Base-by-base conservation (phyloP, 1,284 basidiomycete genomes). In the Puccinia brachypodii region DNA sequence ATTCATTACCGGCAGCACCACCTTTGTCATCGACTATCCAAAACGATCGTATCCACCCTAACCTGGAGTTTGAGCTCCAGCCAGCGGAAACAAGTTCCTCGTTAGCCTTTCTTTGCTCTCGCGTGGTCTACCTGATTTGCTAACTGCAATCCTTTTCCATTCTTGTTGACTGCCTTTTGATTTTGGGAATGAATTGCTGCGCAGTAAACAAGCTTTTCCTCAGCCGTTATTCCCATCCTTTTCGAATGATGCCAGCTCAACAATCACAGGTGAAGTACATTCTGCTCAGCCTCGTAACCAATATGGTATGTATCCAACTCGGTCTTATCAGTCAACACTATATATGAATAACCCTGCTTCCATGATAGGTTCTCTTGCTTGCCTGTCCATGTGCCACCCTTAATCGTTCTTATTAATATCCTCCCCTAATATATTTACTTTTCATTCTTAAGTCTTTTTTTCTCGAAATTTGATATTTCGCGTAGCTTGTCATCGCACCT, bases 291-390 rank as follows among this genome's bases (percentile, higher is more conserved):
- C 50, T 72, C 69, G 33, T 16, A 72, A 22, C 33, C 69, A 72
- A 50, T 47, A 72, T 53, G 69, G 69, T 72, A 72, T 72, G 69
- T 53, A 72, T 31, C 31, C 69, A 44, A 53, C 28, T 22, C 50
- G 44, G 4, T 72, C 16, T 9, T 40, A 40, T 22, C 31, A 40
- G 19, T 40, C n/a, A n/a, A n/a, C n/a, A 25, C 28, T 22, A 19
- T 64, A 66, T 25, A 56, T 16, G 3, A 40, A 40, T 4, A 66
- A 38, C 36, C 62, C 36, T 40, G 2, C 58, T 62, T 9, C 3
- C 4, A 40, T 7, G 11, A 66, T 66, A 47, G 19, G 25, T 71
- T 6, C 42, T 47, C 28, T 9, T 71, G 3, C 25, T 71, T 50
- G 11, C 11, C 47, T 11, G 47, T 50, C 22, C 68, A 25, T 62